A percentile compares a stretch with the other conserved stretches of the same genome.
Conservation (phyloP, 2,329 filamentous ascomycete genomes). For the Talaromyces verruculosus region DNA sequence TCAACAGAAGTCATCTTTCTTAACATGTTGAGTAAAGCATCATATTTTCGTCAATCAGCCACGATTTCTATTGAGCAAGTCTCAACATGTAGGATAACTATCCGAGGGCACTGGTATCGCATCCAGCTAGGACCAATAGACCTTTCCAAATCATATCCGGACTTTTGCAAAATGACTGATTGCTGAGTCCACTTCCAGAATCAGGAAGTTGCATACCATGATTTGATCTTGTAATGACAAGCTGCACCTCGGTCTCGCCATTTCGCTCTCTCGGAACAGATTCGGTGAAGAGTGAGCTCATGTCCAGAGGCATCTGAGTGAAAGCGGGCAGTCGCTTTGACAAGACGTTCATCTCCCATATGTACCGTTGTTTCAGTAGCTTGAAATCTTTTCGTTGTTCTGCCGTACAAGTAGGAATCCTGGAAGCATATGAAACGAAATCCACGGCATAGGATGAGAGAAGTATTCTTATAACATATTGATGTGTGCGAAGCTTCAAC, state of each 20-base stretch:
- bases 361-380: background rate
- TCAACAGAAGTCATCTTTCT: background rate
- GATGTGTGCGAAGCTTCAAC: no score
- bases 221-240: background rate
- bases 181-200: background rate
- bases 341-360: background rate
- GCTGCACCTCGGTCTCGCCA: background rate
- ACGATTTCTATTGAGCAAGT: background rate
- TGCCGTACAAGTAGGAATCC: no score
- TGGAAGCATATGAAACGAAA: no score
- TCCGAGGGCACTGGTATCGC: background rate
- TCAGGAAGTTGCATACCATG: background rate
- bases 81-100: background rate
- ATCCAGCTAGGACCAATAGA: background rate
- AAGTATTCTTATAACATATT: no score
- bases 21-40: background rate
- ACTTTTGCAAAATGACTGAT: background rate
- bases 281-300: background rate
- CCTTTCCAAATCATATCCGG: slow-evolving; percentile 1
- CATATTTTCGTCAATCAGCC: background rate
- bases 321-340: background rate
- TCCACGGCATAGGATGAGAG: no score
- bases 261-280: background rate
- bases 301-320: background rate
- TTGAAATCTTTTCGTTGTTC: no score